Evolutionary conservation across 2,329 filamentous ascomycete genomes (phyloP).

Genomic region (Thelonectria blattea): DNA sequence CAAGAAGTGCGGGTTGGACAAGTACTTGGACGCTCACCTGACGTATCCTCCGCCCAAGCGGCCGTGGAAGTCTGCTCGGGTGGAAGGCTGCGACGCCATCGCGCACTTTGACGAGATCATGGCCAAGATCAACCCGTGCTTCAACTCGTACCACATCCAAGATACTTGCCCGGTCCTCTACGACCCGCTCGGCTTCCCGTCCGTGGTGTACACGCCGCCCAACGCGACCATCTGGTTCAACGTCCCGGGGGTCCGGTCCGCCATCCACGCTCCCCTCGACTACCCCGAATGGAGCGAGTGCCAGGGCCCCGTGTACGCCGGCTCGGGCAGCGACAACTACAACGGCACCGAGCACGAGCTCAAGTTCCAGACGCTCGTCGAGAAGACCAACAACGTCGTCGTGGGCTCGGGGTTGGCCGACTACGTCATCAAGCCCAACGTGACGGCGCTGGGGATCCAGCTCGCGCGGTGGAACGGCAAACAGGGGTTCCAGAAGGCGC

Average conservation of each 20-base stretch:
- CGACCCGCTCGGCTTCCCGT: constrained; percentile 75
- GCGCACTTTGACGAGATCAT: constrained; percentile 61
- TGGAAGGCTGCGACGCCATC: constrained; percentile 57
- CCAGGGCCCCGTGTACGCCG: constrained; percentile 44
- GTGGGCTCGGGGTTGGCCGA: constrained; percentile 76
- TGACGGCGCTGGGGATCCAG: constrained; percentile 74
- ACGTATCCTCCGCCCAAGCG: constrained; percentile 66
- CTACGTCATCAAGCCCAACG: constrained; percentile 70
- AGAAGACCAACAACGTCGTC: constrained; percentile 69
- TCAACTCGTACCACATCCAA: constrained; percentile 73
- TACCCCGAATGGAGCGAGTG: constrained; percentile 60
- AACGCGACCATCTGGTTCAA: constrained; percentile 68
- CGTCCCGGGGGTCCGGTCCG: constrained; percentile 69
- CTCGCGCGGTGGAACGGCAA: constrained; percentile 81
- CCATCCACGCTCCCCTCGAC: constrained; percentile 66
- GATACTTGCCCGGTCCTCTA: constrained; percentile 73
- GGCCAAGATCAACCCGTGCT: constrained; percentile 73
- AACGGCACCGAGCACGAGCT: constrained; percentile 40
- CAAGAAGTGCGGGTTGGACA: constrained; percentile 63
- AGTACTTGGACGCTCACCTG: constrained; percentile 63
- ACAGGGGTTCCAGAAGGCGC: constrained; percentile 70
- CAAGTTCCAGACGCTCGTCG: constrained; percentile 69
- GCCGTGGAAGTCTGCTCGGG: constrained; percentile 46
- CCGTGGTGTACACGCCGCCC: constrained; percentile 65
- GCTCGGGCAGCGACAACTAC: constrained; percentile 55